Conservation (phyloP, 2,329 filamentous ascomycete species). For the Sclerotiophoma versabilis region DNA sequence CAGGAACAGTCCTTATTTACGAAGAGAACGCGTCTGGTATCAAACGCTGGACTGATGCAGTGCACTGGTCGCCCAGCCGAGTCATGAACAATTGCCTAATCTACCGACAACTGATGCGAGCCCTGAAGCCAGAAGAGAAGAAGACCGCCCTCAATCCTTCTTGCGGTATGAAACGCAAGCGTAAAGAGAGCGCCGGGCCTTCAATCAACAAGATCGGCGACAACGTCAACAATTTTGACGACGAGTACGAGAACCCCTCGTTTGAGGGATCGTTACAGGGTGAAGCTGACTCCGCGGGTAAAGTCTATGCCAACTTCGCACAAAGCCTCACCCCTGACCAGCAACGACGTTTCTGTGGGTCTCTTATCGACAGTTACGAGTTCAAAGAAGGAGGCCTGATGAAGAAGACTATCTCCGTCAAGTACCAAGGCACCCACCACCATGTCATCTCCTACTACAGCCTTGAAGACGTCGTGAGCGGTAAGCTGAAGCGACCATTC, state of each 20-base stretch:
- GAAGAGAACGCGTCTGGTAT: conserved; percentile 90
- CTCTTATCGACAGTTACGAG: conserved; percentile 85
- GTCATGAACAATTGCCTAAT: conserved; percentile 86
- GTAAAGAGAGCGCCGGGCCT: conserved; percentile 40
- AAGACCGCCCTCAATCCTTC: conserved; percentile 46
- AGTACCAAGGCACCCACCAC: conserved; percentile 75
- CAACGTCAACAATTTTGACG: conserved; percentile 38
- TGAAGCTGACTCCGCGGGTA: conserved; percentile 38
- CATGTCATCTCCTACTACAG: conserved; percentile 91
- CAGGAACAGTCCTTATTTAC: conserved; percentile 89
- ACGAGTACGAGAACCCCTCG: conserved; percentile 42
- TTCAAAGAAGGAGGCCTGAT: conserved; percentile 84
- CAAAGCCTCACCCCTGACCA: conserved; percentile 53
- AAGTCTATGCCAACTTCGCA: conserved; percentile 48
- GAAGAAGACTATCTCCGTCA: conserved; percentile 92
- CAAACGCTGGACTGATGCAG: conserved; percentile 92
- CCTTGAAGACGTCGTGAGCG: conserved; percentile 72
- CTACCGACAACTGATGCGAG: conserved; percentile 73
- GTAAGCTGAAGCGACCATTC: conserved; percentile 45
- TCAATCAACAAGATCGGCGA: conserved; percentile 41
- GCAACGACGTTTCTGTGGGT: conserved; percentile 74
- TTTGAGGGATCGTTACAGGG: conserved; percentile 29
- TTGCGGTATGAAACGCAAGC: conserved; percentile 47
- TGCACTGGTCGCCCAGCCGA: conserved; percentile 88
- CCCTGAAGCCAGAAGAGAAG: conserved; percentile 48